Percentiles rank a stretch among this genome's conserved stretches.
These are phyloP conservation scores for Blastobotrys chiropterorum DNA, from an alignment of 805 yeast genomes.

Conservation along the genomic window DNA sequence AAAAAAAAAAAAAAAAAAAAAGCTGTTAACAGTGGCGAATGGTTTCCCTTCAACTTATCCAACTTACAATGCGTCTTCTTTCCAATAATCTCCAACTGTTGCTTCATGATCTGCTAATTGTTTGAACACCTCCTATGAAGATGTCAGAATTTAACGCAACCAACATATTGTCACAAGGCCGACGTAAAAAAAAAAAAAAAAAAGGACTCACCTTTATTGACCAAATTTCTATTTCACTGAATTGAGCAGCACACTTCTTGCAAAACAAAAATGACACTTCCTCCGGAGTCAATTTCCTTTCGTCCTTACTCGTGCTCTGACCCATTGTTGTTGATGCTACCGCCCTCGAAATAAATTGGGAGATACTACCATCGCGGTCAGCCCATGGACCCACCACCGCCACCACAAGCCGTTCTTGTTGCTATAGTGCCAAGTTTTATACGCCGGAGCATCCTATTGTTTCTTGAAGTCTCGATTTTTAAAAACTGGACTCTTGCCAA, in stretches of 20 bases:
- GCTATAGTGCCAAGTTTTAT: too few species aligned
- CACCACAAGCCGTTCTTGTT: too few species aligned
- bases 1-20: too few species aligned
- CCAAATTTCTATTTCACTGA: slow-evolving; percentile 33
- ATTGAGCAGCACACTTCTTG: slow-evolving; percentile 29
- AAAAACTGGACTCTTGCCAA: too few species aligned
- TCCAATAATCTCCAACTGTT: slow-evolving; percentile 17
- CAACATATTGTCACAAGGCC: too few species aligned
- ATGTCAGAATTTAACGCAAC: too few species aligned
- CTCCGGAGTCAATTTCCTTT: slow-evolving; percentile 15
- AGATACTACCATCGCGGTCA: background rate
- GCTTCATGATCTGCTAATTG: slow-evolving; percentile 19
- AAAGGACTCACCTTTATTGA: slow-evolving; percentile 29
- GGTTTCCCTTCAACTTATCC: background rate
- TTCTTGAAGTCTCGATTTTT: too few species aligned
- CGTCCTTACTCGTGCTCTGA: slow-evolving; percentile 5
- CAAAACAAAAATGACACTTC: slow-evolving; percentile 28
- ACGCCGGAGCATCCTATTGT: too few species aligned
- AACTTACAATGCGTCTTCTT: slow-evolving; percentile 19
- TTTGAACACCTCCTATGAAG: slow-evolving; percentile 10
- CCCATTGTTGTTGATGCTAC: slow-evolving; percentile 20
- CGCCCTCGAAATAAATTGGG: background rate
- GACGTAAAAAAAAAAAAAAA: too few species aligned
- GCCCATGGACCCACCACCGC: background rate
- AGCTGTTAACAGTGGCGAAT: too few species aligned